These are phyloP conservation scores for Phaeoacremonium minimum DNA, from an alignment of 2,329 filamentous ascomycete species.

Conservation along the genomic window DNA sequence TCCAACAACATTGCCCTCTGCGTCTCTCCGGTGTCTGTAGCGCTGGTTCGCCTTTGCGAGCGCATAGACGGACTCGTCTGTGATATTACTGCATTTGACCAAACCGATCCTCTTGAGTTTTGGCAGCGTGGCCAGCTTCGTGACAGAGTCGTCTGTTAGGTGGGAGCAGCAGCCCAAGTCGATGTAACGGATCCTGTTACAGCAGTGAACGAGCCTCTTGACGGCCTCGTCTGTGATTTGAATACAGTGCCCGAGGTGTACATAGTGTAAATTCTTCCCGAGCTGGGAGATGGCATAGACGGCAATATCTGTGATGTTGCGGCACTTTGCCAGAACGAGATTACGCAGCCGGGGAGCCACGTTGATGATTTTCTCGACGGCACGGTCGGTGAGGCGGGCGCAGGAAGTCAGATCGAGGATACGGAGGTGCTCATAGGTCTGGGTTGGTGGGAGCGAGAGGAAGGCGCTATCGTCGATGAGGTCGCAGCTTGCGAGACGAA, in stretches of 20 bases:
- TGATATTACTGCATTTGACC: slow-evolving; percentile 89
- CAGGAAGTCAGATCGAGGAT: slow-evolving; percentile 94
- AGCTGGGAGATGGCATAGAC: slow-evolving; percentile 84
- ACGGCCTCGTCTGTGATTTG: slow-evolving; percentile 89
- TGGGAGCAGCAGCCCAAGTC: slow-evolving; percentile 92
- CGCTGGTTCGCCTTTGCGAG: slow-evolving; percentile 68
- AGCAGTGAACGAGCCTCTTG: slow-evolving; percentile 74
- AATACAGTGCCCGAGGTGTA: slow-evolving; percentile 90
- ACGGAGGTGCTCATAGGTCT: slow-evolving; percentile 78
- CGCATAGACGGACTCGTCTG: slow-evolving; percentile 81
- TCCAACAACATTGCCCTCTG: slow-evolving; percentile 38
- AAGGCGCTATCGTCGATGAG: slow-evolving; percentile 87
- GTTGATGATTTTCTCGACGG: slow-evolving; percentile 82
- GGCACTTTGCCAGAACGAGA: slow-evolving; percentile 89
- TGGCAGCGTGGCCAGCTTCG: slow-evolving; percentile 76
- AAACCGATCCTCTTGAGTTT: slow-evolving; percentile 93
- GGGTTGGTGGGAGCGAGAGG: slow-evolving; percentile 64
- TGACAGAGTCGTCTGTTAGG: slow-evolving; percentile 83
- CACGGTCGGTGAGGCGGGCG: slow-evolving; percentile 74
- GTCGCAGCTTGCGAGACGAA: slow-evolving; percentile 81
- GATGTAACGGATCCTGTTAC: slow-evolving; percentile 95
- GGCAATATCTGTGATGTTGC: slow-evolving; percentile 83
- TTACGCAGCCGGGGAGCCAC: slow-evolving; percentile 86
- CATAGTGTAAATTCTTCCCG: slow-evolving; percentile 94
- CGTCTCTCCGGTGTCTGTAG: slow-evolving; percentile 42